Evolutionary conservation across 2,329 filamentous ascomycete species (phyloP).

Genomic region (Ascochyta koolunga): DNA sequence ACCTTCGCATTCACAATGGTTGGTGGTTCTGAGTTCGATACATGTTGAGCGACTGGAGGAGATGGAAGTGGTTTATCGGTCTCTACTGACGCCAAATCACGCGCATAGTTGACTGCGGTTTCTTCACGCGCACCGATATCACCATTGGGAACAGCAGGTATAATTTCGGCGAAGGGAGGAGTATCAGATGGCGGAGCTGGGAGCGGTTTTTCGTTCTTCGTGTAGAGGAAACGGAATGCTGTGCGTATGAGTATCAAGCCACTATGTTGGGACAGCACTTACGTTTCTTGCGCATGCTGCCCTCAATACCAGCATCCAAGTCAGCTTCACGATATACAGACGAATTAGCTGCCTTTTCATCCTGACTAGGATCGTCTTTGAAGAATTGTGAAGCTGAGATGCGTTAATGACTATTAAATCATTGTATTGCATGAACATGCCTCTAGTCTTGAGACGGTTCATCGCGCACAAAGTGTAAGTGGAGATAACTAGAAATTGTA

Average conservation of each 20-base stretch:
- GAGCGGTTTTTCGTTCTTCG: not conserved
- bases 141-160: not conserved
- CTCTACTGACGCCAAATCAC: not conserved
- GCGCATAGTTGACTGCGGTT: not conserved
- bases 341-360: constrained; percentile 23
- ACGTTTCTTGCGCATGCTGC: constrained; percentile 24
- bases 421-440: constrained; percentile 7
- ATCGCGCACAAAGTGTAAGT: constrained; percentile 6
- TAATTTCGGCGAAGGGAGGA: not conserved
- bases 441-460: constrained; percentile 29
- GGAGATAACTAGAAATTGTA: not conserved
- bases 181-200: not conserved
- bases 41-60: not conserved
- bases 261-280: not conserved
- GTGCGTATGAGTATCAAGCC: not conserved
- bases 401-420: not conserved
- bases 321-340: not conserved
- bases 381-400: constrained; percentile 31
- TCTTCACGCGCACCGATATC: not conserved
- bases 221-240: constrained; percentile 17
- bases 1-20: not conserved
- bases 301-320: constrained; percentile 26
- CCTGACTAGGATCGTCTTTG: constrained; percentile 20
- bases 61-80: not conserved
- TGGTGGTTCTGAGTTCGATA: not conserved